Conservation (phyloP, 306 rosid genomes). For the Inga laurina region DNA sequence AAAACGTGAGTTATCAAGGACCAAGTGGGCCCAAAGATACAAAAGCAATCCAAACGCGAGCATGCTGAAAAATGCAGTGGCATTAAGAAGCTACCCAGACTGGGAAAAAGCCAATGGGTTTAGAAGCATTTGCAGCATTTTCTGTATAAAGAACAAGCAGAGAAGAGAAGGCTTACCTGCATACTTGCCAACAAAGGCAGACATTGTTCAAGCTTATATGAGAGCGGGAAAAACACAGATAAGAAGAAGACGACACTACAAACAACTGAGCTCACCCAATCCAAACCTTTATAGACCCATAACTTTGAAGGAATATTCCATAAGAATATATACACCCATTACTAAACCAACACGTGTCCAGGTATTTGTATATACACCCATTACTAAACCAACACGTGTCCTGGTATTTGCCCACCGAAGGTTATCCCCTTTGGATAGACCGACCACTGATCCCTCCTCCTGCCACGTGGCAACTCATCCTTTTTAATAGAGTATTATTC, state of each 20-base stretch:
- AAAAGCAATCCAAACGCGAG: not conserved
- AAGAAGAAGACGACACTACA: slow-evolving; percentile 27
- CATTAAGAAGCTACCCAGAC: not conserved
- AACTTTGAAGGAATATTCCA: slow-evolving; percentile 42
- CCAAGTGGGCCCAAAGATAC: not conserved
- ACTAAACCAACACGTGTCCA: slow-evolving; percentile 47
- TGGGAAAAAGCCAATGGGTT: not conserved
- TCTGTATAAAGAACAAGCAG: not conserved
- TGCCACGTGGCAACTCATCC: slow-evolving; percentile 50
- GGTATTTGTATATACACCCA: slow-evolving; percentile 32
- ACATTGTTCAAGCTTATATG: slow-evolving; percentile 44
- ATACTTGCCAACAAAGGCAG: slow-evolving; percentile 75
- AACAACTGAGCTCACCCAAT: slow-evolving; percentile 17
- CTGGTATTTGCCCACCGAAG: slow-evolving; percentile 43
- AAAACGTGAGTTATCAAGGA: not conserved
- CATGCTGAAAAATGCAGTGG: not conserved
- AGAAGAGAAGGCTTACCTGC: slow-evolving; percentile 42
- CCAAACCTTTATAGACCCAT: slow-evolving; percentile 43
- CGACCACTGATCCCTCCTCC: slow-evolving; percentile 51
- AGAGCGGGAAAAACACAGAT: not conserved
- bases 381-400: slow-evolving; percentile 47
- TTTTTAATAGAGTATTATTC: not conserved
- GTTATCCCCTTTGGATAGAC: slow-evolving; percentile 54
- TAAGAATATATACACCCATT: slow-evolving; percentile 20
- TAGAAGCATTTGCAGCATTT: not conserved